Evolutionary conservation across 768 basidiomycete genomes (phyloP), one percentile per base, ranked within the genome.

Genomic region (Russula earlei): DNA sequence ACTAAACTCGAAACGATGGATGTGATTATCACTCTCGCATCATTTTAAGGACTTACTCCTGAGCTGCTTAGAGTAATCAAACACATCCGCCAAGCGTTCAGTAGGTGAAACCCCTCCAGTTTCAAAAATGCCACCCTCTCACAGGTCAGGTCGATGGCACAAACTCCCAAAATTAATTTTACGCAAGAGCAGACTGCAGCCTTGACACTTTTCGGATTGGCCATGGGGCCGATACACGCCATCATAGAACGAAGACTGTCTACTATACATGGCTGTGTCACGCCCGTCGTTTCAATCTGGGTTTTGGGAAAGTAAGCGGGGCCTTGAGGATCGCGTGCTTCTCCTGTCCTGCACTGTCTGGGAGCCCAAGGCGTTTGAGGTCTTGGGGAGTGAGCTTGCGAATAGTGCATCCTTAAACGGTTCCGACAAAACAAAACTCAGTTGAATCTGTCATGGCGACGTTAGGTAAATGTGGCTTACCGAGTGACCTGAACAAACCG

Each of bases 231-330:
- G 17, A 33, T 12, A 34, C 12, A 20, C 17, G 19, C 42, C n/a
- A 15, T 11, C 9, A 20, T 15, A 38, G 24, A 34, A 8, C 19
- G 19, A 19, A 36, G 5, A 8, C 50, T n/a, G 41, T 2, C 11
- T 9, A 14, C 11, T 9, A 14, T 14, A 10, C 17, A 50, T 29
- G 22, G 9, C 27, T 17, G 6, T 0, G 22, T 62, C 54, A 63
- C 2, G 40, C 58, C 11, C 70, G 68, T 50, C 72, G 70, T 60
- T 65, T 73, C 25, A 60, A 52, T 22, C 71, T 66, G 20, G 78
- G 75, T 65, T 87, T 88, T 0, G 92, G 93, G 71, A 96, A 96
- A 58, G 79, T 75, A 1, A 95, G 75, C 2, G 94, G 94, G 0
- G 82, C 78, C 41, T 71, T 79, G 52, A 98, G 74, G 0, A 85